Evolutionary conservation across 1,284 basidiomycete genomes (phyloP), one percentile per base, ranked within the genome.

Genomic region (Hemileia vastatrix): DNA sequence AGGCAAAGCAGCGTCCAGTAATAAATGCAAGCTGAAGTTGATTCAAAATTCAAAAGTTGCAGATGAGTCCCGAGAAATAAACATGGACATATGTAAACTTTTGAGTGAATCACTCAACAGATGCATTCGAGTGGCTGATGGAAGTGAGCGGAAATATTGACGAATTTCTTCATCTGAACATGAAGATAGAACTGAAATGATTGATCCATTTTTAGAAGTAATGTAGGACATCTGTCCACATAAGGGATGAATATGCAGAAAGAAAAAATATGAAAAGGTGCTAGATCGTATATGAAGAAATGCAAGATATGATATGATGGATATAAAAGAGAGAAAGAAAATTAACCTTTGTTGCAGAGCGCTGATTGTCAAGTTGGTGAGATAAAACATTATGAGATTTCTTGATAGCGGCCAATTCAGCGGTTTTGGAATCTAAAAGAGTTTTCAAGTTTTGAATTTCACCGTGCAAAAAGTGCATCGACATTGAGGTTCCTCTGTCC

Each of bases 391-490:
- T 15, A 15, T 2, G 3, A 1, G 15, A 48, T 21, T 36, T 50
- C 9, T 49, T 49, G 32, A 57, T 45, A 6, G 31, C 9, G 8
- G 19, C n/a, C 11, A 57, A 49, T 49, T 57, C 27, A 13, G 6
- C 27, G 18, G 33, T 27, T 19, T 57, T 48, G 19, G 13, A 18
- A 1, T 6, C 3, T 1, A 49, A 31, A 19, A 49, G 32, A 40
- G 54, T 53, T 27, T 62, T 51, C 6, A 53, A 36, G 3, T 47
- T 18, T 27, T 62, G 54, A 23, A 62, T 54, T 40, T 62, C 59
- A 24, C 52, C 59, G 43, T 62, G 59, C 18, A 62, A 36, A 44
- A 62, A 47, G 23, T 62, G 59, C 13, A 62, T 54, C 9, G 52
- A 13, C 59, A 62, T 62, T n/a, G 59, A 54, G 1, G 52, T 54